Evolutionary conservation across 1,284 basidiomycete species (phyloP), one percentile per base, ranked within the genome.

Genomic region (Ceratobasidium papillatum): DNA sequence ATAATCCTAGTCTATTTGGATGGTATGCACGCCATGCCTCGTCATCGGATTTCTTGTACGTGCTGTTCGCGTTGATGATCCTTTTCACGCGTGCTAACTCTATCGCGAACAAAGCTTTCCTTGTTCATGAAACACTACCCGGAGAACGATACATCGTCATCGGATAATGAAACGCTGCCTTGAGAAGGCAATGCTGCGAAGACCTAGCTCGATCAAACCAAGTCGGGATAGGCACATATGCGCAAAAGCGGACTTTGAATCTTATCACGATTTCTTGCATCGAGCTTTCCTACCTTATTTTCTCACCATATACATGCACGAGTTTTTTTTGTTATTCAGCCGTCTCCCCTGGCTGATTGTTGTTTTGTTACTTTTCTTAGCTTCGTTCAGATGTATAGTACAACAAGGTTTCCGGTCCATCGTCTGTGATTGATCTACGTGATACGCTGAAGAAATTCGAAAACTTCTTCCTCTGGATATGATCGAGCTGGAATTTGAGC

Each of bases 21-120:
- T 86, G 19, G 84, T 88, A 32, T 91, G 89, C 78, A 80, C 86
- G 49, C 89, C 89, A 32, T 86, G 87, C 78, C 80, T 78, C n/a
- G 75, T 43, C 30, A 59, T 75, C 36, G 76, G 76, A 45, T 75
- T 75, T 32, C 58, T 78, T 22, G 68, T 78, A 41, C 64, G 75
- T 65, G 17, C 30, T 49, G 17, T 58, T 52, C 36, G 22, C 32
- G 32, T 41, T 59, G 45, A 59, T 58, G 49, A 41, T 47, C 45
- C 45, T 47, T 47, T 38, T 38, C 54, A 22, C 41, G 41, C 75
- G 45, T 43, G 68, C 49, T 43, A 72, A 71, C 54, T 62, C 69
- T 47, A 36, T 56, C 52, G 68, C 41, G 34, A 27, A 47, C 36
- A 47, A 36, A 75, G 75, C 66, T 75, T 34, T 75, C 75, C 49